Evolutionary conservation across 2,329 filamentous ascomycete species (phyloP).

Genomic region (Lizonia empirigonia): DNA sequence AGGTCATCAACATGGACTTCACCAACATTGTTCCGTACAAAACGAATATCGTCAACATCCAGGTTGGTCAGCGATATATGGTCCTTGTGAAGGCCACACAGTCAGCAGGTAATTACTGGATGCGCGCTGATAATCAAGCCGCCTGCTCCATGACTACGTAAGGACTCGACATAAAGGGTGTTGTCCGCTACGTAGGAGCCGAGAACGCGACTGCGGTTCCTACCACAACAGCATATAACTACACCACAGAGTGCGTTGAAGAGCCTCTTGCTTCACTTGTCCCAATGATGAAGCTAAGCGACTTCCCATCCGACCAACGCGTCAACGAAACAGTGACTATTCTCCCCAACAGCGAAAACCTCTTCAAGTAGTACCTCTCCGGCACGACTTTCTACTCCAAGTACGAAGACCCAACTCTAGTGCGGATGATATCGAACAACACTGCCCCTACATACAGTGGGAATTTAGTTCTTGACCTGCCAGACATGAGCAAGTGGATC

Average conservation of each 20-base stretch:
- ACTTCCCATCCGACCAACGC: constrained; percentile 23
- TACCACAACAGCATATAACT: constrained; percentile 39
- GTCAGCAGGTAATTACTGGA: constrained; percentile 29
- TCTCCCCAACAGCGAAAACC: constrained; percentile 34
- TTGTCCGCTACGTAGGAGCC: constrained; percentile 44
- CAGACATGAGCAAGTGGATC: constrained; percentile 42
- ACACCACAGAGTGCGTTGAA: constrained; percentile 44
- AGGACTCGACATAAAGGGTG: constrained; percentile 41
- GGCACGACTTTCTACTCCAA: constrained; percentile 46
- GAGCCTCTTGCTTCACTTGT: constrained; percentile 42
- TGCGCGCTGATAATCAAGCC: constrained; percentile 28
- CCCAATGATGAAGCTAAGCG: constrained; percentile 39
- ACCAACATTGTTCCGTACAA: constrained; percentile 48
- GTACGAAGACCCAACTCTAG: constrained; percentile 48
- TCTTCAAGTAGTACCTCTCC: constrained; percentile 50
- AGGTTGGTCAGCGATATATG: constrained; percentile 39
- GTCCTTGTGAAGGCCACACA: constrained; percentile 34
- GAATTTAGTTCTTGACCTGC: constrained; percentile 8
- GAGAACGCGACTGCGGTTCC: constrained; percentile 24
- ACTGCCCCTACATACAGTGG: constrained; percentile 38
- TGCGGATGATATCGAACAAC: constrained; percentile 42
- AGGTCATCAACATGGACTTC: constrained; percentile 48
- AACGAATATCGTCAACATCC: constrained; percentile 35
- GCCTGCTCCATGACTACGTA: constrained; percentile 28
- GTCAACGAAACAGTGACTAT: constrained; percentile 41